phyloP scores from a whole-genome alignment of 176 grass and related monocot species.

The Puya raimondii region DNA sequence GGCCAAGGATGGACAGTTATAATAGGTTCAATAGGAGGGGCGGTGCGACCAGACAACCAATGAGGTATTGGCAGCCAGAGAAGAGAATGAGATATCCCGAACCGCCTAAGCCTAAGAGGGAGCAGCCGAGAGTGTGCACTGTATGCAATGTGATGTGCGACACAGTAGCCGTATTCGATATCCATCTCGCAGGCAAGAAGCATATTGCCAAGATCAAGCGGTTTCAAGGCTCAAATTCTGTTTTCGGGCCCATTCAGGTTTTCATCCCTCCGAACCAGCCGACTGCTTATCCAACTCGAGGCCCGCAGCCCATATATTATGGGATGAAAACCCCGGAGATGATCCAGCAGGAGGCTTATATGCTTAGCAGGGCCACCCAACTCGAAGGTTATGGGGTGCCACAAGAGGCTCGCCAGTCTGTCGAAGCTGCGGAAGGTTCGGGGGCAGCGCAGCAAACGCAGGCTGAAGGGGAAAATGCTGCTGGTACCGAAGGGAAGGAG shows the following conservation, averaged over 20 bases:
- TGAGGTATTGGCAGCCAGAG: slow-evolving; percentile 8
- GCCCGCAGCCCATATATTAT: slow-evolving; percentile 39
- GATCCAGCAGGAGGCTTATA: slow-evolving; percentile 27
- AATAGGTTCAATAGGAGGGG: slow-evolving; percentile 11
- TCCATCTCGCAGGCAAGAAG: slow-evolving; percentile 43
- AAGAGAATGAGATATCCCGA: slow-evolving; percentile 28
- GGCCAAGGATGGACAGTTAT: slow-evolving; percentile 17
- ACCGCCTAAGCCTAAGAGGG: slow-evolving; percentile 16
- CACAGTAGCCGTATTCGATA: slow-evolving; percentile 45
- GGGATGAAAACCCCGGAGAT: slow-evolving; percentile 31
- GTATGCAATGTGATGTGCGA: slow-evolving; percentile 44
- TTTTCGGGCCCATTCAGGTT: slow-evolving; percentile 33
- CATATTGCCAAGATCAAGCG: slow-evolving; percentile 36
- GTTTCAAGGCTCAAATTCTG: slow-evolving; percentile 22
- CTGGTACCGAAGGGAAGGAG: neutral
- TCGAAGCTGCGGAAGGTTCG: neutral
- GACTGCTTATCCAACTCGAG: neutral
- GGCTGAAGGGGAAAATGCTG: neutral
- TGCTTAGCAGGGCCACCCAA: neutral
- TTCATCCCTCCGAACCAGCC: slow-evolving; percentile 43
- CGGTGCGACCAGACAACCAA: slow-evolving; percentile 21
- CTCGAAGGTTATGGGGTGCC: neutral
- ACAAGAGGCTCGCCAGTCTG: neutral
- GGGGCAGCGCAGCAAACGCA: neutral
- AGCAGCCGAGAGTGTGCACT: slow-evolving; percentile 39